Base-by-base conservation (phyloP, 2,329 filamentous ascomycete genomes). In the Colletotrichum cereale region DNA sequence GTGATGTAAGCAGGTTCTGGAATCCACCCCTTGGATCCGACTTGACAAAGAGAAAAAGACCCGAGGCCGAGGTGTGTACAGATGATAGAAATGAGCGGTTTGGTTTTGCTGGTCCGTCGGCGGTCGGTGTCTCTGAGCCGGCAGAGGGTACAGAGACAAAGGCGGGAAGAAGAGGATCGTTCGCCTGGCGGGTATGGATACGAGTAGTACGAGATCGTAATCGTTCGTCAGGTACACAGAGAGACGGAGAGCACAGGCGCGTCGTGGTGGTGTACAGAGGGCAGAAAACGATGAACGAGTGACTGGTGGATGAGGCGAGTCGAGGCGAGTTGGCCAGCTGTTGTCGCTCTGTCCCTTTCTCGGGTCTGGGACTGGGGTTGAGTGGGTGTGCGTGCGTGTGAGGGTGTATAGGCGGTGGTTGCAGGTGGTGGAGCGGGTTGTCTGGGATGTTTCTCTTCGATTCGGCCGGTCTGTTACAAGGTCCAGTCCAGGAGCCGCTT, bases 91-190 rank as follows among this genome's bases (percentile, higher is more conserved):
- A 61, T 34, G 53, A 38, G 31, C 31, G 26, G 24, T 29, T 58
- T 31, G 26, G 42, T 38, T 18, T 18, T 36, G 34, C 50, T 47
- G 44, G 60, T 50, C 47, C 36, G 60, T 62, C 31, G 52, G 34
- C 40, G 63, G 24, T 18, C 40, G 63, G 63, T 58, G 31, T 52
- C 47, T 62, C 58, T 63, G 65, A 18, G 38, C 55, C 55, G 62
- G 67, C 62, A 66, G 67, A 66, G 55, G 55, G 38, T 53, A 57
- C 36, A 55, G 16, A 61, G 14, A 38, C 57, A 61, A 52, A 61
- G 18, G 40, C 38, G 50, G 40, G 31, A 57, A 60, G 38, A 53
- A 50, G 66, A 44, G 29, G 36, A 38, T 34, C 40, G 57, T 31
- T 67, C 34, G 52, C 52, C 36, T 26, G 56, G 65, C 40, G 57